Evolutionary conservation across 331 rosid species (phyloP), one percentile per base, ranked within the genome.

Genomic region (Stylosanthes scabra): DNA sequence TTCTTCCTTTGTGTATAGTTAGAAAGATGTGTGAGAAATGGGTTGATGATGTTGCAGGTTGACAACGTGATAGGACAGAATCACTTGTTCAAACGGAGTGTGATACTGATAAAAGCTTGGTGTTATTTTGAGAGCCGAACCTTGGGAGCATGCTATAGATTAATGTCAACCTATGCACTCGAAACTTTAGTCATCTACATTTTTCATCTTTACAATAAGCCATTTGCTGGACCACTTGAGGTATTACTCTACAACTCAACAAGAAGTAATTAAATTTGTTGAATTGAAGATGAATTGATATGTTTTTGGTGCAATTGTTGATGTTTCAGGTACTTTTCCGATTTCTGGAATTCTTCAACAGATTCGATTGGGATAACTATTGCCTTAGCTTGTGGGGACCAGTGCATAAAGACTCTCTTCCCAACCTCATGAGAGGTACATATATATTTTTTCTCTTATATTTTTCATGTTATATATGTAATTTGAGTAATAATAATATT

Each of bases 351-450:
- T 93, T 93, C 80, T 93, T 85, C 42, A 88, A 94, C 74, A 91
- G 82, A 83, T 93, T 91, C 88, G 97, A 93, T 74, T 93, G 98
- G 98, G 86, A 83, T 3, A 88, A 88, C 69, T 93, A 84, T 75
- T 89, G 97, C 75, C 79, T 93, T 73, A 93, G 98, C 82, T 77
- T 91, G 50, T 74, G 88, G 85, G 98, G 98, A 70, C 98, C 98
- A 13, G 94, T 93, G 41, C 92, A 85, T 37, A 74, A 75, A 61
- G 40, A 60, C 71, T 86, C 94, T 57, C 92, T 93, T 57, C 98
- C 98, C 55, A 81, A 85, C 41, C 80, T 86, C 74, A 85, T 88
- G 75, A 85, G 77, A 83, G 96, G 98, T 91, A 74, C n/a, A n/a
- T n/a, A n/a, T n/a, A n/a, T n/a, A n/a, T n/a, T n/a, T n/a, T n/a